These are phyloP conservation scores for Angomonas ambiguus DNA, from an alignment of 208 protist species.

Conservation along the genomic window DNA sequence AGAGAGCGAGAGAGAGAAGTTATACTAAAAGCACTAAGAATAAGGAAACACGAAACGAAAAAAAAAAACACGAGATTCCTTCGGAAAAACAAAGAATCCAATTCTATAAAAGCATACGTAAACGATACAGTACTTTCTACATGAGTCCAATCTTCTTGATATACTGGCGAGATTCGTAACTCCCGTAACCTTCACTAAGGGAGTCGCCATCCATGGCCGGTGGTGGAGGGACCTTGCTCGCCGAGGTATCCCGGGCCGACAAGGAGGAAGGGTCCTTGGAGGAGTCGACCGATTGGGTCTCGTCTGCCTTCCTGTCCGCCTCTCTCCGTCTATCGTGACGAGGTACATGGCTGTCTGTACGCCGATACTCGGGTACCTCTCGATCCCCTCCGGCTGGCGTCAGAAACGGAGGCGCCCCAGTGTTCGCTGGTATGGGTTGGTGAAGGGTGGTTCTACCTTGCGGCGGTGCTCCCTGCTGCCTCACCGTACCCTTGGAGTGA, in stretches of 20 bases:
- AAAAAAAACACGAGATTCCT: conserved; percentile 10
- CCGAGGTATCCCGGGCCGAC: not conserved
- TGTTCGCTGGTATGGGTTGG: not conserved
- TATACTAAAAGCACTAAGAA: conserved; percentile 2
- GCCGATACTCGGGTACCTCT: not conserved
- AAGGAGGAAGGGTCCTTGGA: not conserved
- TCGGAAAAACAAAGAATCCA: no score
- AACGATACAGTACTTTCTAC: not conserved
- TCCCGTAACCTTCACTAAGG: conserved; percentile 83
- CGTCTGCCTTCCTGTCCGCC: not conserved
- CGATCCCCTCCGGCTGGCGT: not conserved
- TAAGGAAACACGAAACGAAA: conserved; percentile 16
- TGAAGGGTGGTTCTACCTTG: not conserved
- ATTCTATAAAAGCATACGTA: not conserved
- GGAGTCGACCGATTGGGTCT: not conserved
- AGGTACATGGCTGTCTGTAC: not conserved
- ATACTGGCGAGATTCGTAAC: conserved; percentile 84
- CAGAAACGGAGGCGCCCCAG: not conserved
- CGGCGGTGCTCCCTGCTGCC: not conserved
- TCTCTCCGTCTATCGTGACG: not conserved
- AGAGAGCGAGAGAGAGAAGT: not conserved
- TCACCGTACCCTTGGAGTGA: not conserved
- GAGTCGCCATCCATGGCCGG: conserved; percentile 46
- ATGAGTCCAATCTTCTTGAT: conserved; percentile 65
- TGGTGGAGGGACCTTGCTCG: not conserved